Evolutionary conservation across 2,329 filamentous ascomycete genomes (phyloP).

Genomic region (Trichoderma arundinaceum): DNA sequence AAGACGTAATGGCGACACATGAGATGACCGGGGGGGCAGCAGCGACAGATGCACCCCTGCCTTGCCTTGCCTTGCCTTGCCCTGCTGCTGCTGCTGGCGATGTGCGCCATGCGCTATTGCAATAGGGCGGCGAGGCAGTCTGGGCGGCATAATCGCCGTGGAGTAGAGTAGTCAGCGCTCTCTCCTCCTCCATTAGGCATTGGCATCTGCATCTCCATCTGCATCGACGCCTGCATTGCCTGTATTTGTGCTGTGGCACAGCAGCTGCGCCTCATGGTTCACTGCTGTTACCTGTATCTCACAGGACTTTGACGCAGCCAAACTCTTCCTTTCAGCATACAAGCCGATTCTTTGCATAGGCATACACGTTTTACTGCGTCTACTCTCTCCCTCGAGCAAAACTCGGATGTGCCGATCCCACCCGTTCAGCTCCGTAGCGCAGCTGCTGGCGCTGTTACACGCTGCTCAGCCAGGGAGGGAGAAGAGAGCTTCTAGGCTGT

Average conservation of each 20-base stretch:
- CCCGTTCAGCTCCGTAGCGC: neutral
- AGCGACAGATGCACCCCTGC: constrained; percentile 19
- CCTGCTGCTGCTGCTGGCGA: neutral
- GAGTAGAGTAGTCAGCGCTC: neutral
- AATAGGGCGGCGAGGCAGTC: constrained; percentile 20
- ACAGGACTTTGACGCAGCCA: neutral
- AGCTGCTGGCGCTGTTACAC: neutral
- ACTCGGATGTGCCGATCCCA: constrained; percentile 13
- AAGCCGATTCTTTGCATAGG: too few species aligned
- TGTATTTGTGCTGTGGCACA: constrained; percentile 11
- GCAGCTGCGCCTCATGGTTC: constrained; percentile 22
- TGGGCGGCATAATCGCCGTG: constrained; percentile 9
- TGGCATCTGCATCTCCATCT: neutral
- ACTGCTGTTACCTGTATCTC: neutral
- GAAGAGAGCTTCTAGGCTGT: neutral
- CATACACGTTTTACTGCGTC: too few species aligned
- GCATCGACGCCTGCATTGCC: neutral
- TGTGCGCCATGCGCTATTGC: neutral
- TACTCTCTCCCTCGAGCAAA: too few species aligned
- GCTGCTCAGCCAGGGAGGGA: constrained; percentile 1
- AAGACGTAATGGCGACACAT: constrained; percentile 30
- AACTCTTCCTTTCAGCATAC: too few species aligned
- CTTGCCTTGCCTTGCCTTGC: constrained; percentile 7
- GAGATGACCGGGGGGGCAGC: constrained; percentile 20
- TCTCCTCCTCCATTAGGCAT: neutral